Conservation (phyloP, 768 basidiomycete genomes). For the Punctularia strigosozonata region DNA sequence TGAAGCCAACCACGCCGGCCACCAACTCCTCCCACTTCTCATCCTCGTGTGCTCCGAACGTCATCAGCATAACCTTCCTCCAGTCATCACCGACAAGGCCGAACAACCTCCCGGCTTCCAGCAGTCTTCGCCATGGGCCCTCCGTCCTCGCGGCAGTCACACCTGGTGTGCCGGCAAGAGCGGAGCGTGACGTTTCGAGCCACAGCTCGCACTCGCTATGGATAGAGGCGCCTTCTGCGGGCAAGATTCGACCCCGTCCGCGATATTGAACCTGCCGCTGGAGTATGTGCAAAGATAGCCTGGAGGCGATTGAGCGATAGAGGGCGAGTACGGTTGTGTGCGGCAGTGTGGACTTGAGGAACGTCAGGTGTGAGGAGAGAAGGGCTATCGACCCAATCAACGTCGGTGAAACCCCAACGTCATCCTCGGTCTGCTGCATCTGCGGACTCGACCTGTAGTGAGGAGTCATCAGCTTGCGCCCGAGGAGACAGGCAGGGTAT, state of each 20-base stretch:
- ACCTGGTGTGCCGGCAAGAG: slow-evolving; percentile 34
- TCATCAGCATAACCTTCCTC: slow-evolving; percentile 30
- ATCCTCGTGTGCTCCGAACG: slow-evolving; percentile 28
- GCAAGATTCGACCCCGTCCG: slow-evolving; percentile 46
- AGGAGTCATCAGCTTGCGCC: slow-evolving; percentile 8
- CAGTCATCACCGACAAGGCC: slow-evolving; percentile 46
- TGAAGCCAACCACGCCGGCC: slow-evolving; percentile 41
- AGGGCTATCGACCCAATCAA: slow-evolving; percentile 69
- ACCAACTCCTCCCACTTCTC: slow-evolving; percentile 43
- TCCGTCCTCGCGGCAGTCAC: slow-evolving; percentile 35
- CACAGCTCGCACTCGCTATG: slow-evolving; percentile 69
- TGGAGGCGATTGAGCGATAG: slow-evolving; percentile 65
- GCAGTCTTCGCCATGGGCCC: slow-evolving; percentile 64
- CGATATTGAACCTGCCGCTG: slow-evolving; percentile 78
- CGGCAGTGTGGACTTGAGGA: slow-evolving; percentile 56
- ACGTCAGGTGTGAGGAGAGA: slow-evolving; percentile 67
- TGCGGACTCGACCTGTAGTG: slow-evolving; percentile 17
- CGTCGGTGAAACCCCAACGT: slow-evolving; percentile 50
- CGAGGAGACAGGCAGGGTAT: neutral
- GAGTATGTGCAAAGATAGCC: slow-evolving; percentile 65
- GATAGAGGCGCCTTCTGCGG: slow-evolving; percentile 48
- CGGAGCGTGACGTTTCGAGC: slow-evolving; percentile 65
- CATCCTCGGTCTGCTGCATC: slow-evolving; percentile 15
- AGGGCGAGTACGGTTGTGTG: slow-evolving; percentile 40
- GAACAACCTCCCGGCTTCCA: slow-evolving; percentile 61